Base-by-base conservation (phyloP, 768 basidiomycete genomes). In the Favolaschia claudopus region DNA sequence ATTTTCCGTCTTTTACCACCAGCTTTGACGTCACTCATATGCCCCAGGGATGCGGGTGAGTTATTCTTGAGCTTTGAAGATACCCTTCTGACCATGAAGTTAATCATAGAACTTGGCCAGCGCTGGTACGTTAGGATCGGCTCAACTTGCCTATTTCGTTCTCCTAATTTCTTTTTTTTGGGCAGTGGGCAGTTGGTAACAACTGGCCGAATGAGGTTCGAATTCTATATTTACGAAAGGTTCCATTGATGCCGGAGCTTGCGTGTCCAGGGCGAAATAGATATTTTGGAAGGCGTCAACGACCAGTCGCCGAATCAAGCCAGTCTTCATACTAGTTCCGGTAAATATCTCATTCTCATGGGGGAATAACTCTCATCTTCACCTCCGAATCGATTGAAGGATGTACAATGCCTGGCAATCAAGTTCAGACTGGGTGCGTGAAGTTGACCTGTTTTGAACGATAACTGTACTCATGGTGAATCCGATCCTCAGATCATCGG, bases 231-330 rank as follows among this genome's bases (percentile, higher is more conserved):
- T 17, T 7, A 29, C 25, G n/a, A n/a, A n/a, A n/a, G n/a, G n/a
- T 10, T 38, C 34, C n/a, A n/a, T n/a, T n/a, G n/a, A n/a, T n/a
- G n/a, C n/a, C n/a, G n/a, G n/a, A n/a, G n/a, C n/a, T n/a, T n/a
- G n/a, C n/a, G n/a, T 13, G 40, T 22, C n/a, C 60, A 81, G 78
- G 82, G 83, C 3, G 82, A 84, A 63, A 74, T 84, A 15, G 80
- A 86, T 63, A 82, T 85, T 36, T 62, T 85, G 31, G 84, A 86
- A 68, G 85, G 84, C 39, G 85, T 88, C 14, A 88, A 89, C 64
- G 75, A 86, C 64, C 74, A 80, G 51, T 70, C 71, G 14, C 79
- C 83, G 3, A 84, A 87, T 64, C 75, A 78, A 55, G 76, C 77
- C 2, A 82, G 85, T 0, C 73, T 89, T 33, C 89, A 89, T 69